Conservation (phyloP, 441 rosid genomes). For the Adansonia rubrostipa region DNA sequence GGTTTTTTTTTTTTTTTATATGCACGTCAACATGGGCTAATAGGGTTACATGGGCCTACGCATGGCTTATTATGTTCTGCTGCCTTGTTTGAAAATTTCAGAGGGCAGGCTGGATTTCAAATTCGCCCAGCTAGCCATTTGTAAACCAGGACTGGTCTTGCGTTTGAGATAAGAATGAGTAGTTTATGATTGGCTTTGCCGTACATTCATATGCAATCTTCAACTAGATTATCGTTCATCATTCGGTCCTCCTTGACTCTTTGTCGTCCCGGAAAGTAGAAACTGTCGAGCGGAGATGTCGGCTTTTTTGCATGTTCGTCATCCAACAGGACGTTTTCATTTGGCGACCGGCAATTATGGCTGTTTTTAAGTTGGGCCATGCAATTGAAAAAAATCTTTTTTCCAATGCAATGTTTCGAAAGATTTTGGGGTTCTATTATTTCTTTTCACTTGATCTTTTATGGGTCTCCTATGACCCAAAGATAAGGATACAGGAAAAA, state of each 20-base stretch:
- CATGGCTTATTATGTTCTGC: not conserved
- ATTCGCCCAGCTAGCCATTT: not conserved
- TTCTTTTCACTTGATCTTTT: not conserved
- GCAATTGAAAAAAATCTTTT: not conserved
- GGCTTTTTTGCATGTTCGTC: slow-evolving; percentile 10
- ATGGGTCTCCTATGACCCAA: slow-evolving; percentile 7
- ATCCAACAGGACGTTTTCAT: not conserved
- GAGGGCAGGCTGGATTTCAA: not conserved
- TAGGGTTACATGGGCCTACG: not conserved
- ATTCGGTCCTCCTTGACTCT: not conserved
- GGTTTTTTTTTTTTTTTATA: too few relatives aligned
- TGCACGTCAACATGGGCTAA: not conserved
- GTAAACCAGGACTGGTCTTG: not conserved
- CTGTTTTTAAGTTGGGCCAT: not conserved
- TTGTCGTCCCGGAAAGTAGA: not conserved
- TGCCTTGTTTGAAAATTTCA: not conserved
- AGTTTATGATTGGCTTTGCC: not conserved
- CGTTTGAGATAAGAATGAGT: not conserved
- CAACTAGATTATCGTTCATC: not conserved
- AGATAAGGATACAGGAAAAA: not conserved
- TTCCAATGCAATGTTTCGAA: slow-evolving; percentile 10
- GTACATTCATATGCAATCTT: not conserved
- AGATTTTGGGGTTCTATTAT: not conserved
- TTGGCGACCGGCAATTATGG: slow-evolving; percentile 3
- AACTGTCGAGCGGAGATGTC: slow-evolving; percentile 7